These are phyloP conservation scores for Hanseniaspora occidentalis DNA, from an alignment of 805 yeast genomes.

Conservation along the genomic window DNA sequence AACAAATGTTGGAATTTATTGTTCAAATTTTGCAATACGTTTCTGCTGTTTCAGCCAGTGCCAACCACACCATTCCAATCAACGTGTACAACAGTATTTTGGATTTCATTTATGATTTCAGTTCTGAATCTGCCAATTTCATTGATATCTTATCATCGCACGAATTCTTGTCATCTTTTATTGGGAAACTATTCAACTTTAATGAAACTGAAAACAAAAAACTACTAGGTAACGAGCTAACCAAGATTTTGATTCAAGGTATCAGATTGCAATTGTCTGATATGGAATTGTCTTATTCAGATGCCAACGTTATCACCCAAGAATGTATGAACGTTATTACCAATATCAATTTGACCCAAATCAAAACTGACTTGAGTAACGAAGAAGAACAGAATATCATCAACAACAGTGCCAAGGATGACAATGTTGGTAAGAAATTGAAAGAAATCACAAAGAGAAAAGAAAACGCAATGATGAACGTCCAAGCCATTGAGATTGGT, in stretches of 20 bases:
- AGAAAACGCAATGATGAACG: constrained; percentile 34
- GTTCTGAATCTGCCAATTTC: constrained; percentile 45
- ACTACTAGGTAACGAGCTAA: constrained; percentile 20
- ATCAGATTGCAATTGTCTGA: constrained; percentile 27
- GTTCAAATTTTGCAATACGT: constrained; percentile 22
- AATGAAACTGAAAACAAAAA: constrained; percentile 4
- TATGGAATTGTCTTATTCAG: constrained; percentile 13
- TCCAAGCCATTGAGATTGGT: constrained; percentile 56
- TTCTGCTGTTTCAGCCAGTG: not conserved
- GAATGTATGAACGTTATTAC: constrained; percentile 18
- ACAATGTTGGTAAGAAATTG: constrained; percentile 11
- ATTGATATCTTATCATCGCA: constrained; percentile 20
- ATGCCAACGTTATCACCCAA: constrained; percentile 15
- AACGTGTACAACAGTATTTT: constrained; percentile 39
- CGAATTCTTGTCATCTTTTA: constrained; percentile 11
- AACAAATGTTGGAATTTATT: constrained; percentile 28
- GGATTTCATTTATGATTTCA: constrained; percentile 48
- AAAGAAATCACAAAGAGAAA: constrained; percentile 30
- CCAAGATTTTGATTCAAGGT: constrained; percentile 26
- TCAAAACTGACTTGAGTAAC: constrained; percentile 17
- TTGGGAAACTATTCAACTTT: constrained; percentile 10
- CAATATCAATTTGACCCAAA: constrained; percentile 22
- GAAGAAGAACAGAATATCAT: constrained; percentile 11
- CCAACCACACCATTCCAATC: constrained; percentile 25
- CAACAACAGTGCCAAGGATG: not conserved